phyloP scores from a whole-genome alignment of 106 monocot species.

The Narthecium ossifragum region DNA sequence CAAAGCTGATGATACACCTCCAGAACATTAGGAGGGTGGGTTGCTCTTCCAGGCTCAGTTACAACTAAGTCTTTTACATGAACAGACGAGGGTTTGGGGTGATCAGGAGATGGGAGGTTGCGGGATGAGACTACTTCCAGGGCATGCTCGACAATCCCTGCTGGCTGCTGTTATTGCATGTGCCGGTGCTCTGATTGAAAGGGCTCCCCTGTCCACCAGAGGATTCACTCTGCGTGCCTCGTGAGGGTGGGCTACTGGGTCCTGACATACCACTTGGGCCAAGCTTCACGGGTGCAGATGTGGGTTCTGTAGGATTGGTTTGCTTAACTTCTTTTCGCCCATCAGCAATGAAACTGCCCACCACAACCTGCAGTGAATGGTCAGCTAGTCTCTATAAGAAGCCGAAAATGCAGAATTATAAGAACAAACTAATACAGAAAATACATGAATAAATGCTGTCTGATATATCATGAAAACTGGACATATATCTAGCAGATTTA shows the following conservation, averaged over 20 bases:
- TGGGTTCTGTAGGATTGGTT: slow-evolving; percentile 14
- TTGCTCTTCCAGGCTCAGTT: slow-evolving; percentile 1
- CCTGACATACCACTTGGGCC: slow-evolving; percentile 17
- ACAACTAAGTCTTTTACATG: neutral
- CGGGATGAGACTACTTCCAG: slow-evolving; percentile 53
- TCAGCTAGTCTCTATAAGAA: too few relatives aligned
- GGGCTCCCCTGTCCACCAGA: slow-evolving; percentile 68
- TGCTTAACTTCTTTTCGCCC: slow-evolving; percentile 63
- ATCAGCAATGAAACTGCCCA: slow-evolving; percentile 76
- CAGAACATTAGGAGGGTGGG: too few relatives aligned
- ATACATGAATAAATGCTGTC: too few relatives aligned
- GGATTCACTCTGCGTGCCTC: slow-evolving; percentile 70
- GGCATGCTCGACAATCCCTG: slow-evolving; percentile 40
- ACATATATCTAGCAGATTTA: too few relatives aligned
- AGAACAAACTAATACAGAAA: too few relatives aligned
- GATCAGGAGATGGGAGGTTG: too few relatives aligned
- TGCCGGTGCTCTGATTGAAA: slow-evolving; percentile 32
- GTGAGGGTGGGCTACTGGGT: slow-evolving; percentile 56
- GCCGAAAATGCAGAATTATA: too few relatives aligned
- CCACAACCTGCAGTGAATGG: slow-evolving; percentile 70
- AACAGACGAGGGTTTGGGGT: too few relatives aligned
- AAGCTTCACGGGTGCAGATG: slow-evolving; percentile 22
- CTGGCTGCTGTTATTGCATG: slow-evolving; percentile 35
- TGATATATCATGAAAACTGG: too few relatives aligned
- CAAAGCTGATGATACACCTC: too few relatives aligned